phyloP scores from a whole-genome alignment of 495 filamentous ascomycete genomes.

The Penicillium subrubescens region DNA sequence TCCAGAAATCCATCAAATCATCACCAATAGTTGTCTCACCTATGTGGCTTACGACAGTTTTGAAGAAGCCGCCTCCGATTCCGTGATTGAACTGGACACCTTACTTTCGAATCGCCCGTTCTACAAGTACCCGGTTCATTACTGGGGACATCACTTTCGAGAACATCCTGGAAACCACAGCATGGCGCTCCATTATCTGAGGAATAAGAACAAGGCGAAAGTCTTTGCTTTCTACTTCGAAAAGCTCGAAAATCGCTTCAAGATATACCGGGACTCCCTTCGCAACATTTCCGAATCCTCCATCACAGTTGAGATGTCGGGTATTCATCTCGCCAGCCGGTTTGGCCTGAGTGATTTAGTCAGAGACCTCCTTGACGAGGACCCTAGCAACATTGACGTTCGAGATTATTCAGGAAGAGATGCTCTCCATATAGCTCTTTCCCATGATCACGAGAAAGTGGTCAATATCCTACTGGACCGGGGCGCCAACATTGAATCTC shows the following conservation, averaged over 20 bases:
- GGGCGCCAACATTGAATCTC: not conserved
- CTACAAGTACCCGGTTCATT: not conserved
- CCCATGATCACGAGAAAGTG: not conserved
- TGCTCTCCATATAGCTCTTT: not conserved
- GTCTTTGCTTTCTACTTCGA: not conserved
- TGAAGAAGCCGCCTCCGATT: not conserved
- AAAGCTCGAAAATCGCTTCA: not conserved
- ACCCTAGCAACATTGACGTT: not conserved
- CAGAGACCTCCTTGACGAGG: not conserved
- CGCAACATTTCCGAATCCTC: not conserved
- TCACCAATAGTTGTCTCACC: conserved; percentile 15
- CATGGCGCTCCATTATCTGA: not conserved
- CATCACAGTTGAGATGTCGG: not conserved
- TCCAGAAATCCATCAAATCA: conserved; percentile 9
- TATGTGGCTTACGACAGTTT: conserved; percentile 5
- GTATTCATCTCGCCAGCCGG: not conserved
- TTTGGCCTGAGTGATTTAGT: not conserved
- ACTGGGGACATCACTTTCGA: not conserved
- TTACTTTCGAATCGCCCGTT: not conserved
- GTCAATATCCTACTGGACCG: not conserved
- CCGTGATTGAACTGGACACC: not conserved
- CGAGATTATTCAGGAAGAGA: not conserved
- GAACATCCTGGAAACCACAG: not conserved
- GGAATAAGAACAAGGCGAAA: not conserved
- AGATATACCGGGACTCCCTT: not conserved